phyloP scores from a whole-genome alignment of 345 rosid genomes.

The Turritis glabra region DNA sequence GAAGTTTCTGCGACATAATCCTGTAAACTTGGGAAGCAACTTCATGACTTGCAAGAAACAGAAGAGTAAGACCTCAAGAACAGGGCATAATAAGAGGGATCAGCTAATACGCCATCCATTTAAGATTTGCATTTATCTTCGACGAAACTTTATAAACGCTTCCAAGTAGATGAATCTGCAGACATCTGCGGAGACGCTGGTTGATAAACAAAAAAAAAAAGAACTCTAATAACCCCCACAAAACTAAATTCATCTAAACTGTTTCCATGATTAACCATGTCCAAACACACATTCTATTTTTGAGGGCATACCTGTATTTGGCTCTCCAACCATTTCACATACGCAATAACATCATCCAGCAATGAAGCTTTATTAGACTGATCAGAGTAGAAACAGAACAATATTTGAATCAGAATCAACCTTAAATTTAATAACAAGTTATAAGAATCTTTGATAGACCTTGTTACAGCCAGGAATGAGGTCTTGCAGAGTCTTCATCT shows the following conservation, averaged over 20 bases:
- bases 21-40: not conserved
- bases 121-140: constrained; percentile 9
- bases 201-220: not conserved
- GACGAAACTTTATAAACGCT: constrained; percentile 1
- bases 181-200: not conserved
- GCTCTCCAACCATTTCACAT: constrained; percentile 15
- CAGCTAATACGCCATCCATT: not conserved
- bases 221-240: not conserved
- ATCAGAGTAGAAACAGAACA: not conserved
- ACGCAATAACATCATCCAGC: constrained; percentile 33
- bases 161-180: constrained; percentile 21
- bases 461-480: constrained; percentile 37
- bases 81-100: not conserved
- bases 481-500: constrained; percentile 62
- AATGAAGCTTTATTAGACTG: constrained; percentile 38
- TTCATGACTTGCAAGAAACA: too few relatives aligned
- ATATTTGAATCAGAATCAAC: not conserved
- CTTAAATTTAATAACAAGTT: not conserved
- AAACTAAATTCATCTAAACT: not conserved
- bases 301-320: constrained; percentile 25
- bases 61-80: not conserved
- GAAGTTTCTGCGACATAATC: not conserved
- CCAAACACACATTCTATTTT: not conserved
- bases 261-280: not conserved
- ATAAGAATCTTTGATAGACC: not conserved